Evolutionary conservation across 176 grass and related monocot species (phyloP).

Genomic region (Phyllostachys edulis): DNA sequence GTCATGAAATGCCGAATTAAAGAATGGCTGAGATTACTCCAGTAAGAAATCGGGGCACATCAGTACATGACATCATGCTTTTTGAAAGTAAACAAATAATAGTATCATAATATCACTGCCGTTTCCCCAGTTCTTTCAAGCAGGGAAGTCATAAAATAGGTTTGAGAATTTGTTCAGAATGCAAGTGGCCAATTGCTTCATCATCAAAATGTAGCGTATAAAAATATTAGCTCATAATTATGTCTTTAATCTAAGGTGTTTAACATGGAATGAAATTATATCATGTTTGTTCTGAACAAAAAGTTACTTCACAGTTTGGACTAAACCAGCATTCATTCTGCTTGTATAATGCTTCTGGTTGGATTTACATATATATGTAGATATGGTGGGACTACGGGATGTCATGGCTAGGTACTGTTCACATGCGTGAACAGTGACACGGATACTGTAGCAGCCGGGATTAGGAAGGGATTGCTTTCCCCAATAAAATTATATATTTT

Average conservation of each 20-base stretch:
- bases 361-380: background rate
- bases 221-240: background rate
- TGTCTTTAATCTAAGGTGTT: background rate
- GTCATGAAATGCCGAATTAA: background rate
- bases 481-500: too few species aligned
- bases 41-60: background rate
- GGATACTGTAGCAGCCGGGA: too few species aligned
- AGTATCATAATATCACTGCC: background rate
- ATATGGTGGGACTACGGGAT: background rate
- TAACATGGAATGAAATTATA: background rate
- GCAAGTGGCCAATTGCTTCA: background rate
- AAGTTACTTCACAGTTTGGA: background rate
- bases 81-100: background rate
- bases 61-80: background rate
- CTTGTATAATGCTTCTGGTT: background rate
- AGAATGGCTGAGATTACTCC: background rate
- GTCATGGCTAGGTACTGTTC: too few species aligned
- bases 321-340: background rate
- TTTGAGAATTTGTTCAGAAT: background rate
- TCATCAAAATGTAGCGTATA: background rate
- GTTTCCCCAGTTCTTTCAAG: background rate
- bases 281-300: background rate
- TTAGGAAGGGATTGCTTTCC: too few species aligned
- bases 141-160: background rate
- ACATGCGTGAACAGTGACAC: too few species aligned